Percentiles rank a stretch among this genome's conserved stretches.
Conservation (phyloP, 495 filamentous ascomycete species). For the Elasticomyces elasticus region DNA sequence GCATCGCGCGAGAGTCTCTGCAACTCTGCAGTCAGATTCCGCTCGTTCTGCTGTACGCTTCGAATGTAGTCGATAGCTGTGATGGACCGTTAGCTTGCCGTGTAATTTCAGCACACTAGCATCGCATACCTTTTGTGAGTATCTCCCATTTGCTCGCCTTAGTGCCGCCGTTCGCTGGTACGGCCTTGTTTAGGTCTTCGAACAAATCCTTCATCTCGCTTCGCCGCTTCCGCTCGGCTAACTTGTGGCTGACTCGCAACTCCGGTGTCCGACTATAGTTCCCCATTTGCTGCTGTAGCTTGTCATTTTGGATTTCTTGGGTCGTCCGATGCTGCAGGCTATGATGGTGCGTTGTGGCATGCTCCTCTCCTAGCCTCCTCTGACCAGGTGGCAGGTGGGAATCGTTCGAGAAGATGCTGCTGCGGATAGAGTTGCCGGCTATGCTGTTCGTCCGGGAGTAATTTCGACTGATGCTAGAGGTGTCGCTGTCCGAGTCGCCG, state of each 20-base stretch:
- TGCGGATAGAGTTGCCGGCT: constrained; percentile 31
- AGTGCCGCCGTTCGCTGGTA: constrained; percentile 76
- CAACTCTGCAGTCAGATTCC: constrained; percentile 7
- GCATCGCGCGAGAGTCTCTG: constrained; percentile 16
- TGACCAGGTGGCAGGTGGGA: constrained; percentile 30
- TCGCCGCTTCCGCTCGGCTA: constrained; percentile 88
- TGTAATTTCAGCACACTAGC: not conserved
- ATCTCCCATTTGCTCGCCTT: constrained; percentile 99
- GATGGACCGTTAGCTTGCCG: not conserved
- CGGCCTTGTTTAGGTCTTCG: constrained; percentile 68
- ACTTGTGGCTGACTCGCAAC: constrained; percentile 87
- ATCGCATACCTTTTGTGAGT: constrained; percentile 69
- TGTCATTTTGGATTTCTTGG: constrained; percentile 28
- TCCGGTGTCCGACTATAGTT: constrained; percentile 88
- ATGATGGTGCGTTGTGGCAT: constrained; percentile 33
- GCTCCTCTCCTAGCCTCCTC: constrained; percentile 32
- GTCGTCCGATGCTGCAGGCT: constrained; percentile 34
- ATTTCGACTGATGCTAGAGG: constrained; percentile 25
- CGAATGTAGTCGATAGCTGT: constrained; percentile 26
- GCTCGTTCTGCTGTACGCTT: constrained; percentile 11
- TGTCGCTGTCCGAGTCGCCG: constrained; percentile 29
- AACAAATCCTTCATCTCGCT: constrained; percentile 99
- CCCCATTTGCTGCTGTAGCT: constrained; percentile 23
- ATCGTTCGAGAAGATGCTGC: constrained; percentile 34
- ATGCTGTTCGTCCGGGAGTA: constrained; percentile 33